These are phyloP conservation scores for Vitis labrusca DNA, from an alignment of 164 flowering plant genomes.

Conservation along the genomic window DNA sequence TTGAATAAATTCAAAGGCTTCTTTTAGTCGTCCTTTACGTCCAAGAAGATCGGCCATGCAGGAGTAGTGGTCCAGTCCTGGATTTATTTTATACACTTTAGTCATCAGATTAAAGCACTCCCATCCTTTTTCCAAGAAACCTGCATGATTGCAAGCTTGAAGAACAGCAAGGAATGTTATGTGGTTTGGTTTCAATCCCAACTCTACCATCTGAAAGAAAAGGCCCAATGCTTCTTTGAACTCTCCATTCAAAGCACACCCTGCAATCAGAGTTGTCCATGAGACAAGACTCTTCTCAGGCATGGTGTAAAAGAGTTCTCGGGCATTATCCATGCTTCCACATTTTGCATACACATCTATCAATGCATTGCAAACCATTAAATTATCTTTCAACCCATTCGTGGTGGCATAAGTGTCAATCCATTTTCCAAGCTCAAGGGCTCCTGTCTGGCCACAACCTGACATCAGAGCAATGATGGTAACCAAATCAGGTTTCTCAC, in stretches of 20 bases:
- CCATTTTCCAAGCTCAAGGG: conserved; percentile 58
- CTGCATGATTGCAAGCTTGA: conserved; percentile 66
- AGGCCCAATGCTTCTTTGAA: conserved; percentile 41
- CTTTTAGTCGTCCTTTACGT: conserved; percentile 48
- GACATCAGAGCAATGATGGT: conserved; percentile 52
- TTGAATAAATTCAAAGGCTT: conserved; percentile 49
- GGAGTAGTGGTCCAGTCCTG: conserved; percentile 57
- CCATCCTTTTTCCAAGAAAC: conserved; percentile 56
- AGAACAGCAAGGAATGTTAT: conserved; percentile 64
- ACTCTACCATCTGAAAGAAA: conserved; percentile 41
- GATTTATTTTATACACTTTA: conserved; percentile 31
- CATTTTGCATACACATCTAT: conserved; percentile 75
- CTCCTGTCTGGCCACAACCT: conserved; percentile 54
- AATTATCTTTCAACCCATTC: conserved; percentile 28
- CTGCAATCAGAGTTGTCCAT: conserved; percentile 67
- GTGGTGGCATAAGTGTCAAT: conserved; percentile 36
- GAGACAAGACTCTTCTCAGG: conserved; percentile 48
- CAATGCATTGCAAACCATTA: conserved; percentile 53
- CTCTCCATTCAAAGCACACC: conserved; percentile 59
- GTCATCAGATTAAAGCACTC: conserved; percentile 50
- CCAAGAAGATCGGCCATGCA: conserved; percentile 69
- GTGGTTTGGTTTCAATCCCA: conserved; percentile 51
- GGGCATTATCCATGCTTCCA: conserved; percentile 47
- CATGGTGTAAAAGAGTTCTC: conserved; percentile 38
- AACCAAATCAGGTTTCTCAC: conserved; percentile 58